These are phyloP conservation scores for Thermothielavioides terrestris DNA, from an alignment of 495 filamentous ascomycete genomes.

Conservation along the genomic window DNA sequence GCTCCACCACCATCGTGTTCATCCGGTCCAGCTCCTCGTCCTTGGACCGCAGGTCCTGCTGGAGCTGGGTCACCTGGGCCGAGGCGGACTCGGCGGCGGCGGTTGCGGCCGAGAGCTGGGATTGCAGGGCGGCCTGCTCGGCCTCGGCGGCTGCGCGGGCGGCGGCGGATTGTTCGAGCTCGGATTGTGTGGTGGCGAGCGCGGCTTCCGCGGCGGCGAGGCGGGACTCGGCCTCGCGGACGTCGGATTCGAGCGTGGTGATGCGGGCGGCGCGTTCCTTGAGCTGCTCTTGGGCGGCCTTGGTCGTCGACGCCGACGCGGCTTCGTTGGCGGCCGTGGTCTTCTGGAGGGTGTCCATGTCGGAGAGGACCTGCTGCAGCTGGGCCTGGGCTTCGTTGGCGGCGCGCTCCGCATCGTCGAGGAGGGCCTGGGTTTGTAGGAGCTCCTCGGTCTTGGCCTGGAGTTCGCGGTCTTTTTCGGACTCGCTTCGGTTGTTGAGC, in stretches of 20 bases:
- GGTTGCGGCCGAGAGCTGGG: neutral
- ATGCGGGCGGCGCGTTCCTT: conserved; percentile 41
- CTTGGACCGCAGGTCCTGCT: conserved; percentile 39
- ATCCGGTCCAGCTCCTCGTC: conserved; percentile 63
- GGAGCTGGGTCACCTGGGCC: conserved; percentile 18
- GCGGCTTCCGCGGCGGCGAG: conserved; percentile 20
- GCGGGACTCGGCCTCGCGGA: conserved; percentile 36
- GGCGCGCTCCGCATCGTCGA: conserved; percentile 42
- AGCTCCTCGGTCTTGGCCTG: conserved; percentile 44
- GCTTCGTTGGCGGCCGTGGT: conserved; percentile 24
- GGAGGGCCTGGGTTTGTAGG: conserved; percentile 40
- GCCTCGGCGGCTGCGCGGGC: conserved; percentile 22
- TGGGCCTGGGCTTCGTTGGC: conserved; percentile 37
- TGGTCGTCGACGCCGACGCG: conserved; percentile 29
- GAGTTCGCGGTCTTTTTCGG: conserved; percentile 52
- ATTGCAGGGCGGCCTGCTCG: conserved; percentile 20
- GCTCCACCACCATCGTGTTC: conserved; percentile 72
- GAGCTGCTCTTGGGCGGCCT: conserved; percentile 41
- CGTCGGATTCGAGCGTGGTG: conserved; percentile 36
- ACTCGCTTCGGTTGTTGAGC: conserved; percentile 59
- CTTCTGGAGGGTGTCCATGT: conserved; percentile 41
- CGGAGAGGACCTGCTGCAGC: conserved; percentile 44
- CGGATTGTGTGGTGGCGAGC: conserved; percentile 7
- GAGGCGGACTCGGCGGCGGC: conserved; percentile 18
- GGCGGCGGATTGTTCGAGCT: conserved; percentile 11